Evolutionary conservation across 495 filamentous ascomycete species (phyloP).

Genomic region (Cryomyces minteri): DNA sequence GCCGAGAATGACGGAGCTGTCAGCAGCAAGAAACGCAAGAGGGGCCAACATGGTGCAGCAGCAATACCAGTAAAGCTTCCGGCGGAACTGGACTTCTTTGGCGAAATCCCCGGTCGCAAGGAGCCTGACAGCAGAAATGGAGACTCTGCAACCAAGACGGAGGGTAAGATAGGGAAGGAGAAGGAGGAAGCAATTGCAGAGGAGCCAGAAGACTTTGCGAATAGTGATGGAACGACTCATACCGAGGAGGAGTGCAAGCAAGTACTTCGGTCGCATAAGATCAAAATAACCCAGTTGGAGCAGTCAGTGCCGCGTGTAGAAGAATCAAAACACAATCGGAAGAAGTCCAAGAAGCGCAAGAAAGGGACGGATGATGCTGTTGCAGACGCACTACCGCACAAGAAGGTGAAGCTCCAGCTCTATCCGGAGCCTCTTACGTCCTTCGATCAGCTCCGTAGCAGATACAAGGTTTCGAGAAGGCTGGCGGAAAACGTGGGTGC

Average conservation of each 20-base stretch:
- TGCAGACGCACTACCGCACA: constrained; percentile 15
- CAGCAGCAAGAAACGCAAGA: constrained; percentile 16
- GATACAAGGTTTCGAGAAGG: constrained; percentile 49
- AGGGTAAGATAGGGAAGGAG: neutral
- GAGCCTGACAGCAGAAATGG: neutral
- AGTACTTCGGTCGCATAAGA: constrained; percentile 62
- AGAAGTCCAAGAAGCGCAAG: constrained; percentile 27
- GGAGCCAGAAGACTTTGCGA: neutral
- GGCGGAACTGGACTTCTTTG: constrained; percentile 19
- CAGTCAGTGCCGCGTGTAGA: constrained; percentile 26
- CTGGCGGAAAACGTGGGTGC: constrained; percentile 61
- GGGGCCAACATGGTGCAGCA: constrained; percentile 5
- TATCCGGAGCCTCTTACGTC: constrained; percentile 61
- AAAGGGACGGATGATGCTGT: constrained; percentile 14
- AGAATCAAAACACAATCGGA: constrained; percentile 12
- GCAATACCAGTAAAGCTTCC: neutral
- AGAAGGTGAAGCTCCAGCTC: constrained; percentile 34
- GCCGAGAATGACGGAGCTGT: constrained; percentile 10
- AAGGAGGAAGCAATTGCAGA: neutral
- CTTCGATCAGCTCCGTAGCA: constrained; percentile 50
- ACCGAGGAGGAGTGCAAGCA: constrained; percentile 51
- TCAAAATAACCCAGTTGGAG: constrained; percentile 53
- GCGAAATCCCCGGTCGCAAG: neutral
- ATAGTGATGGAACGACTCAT: constrained; percentile 5
- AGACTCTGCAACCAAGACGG: neutral